Evolutionary conservation across 345 rosid species (phyloP), one percentile per base, ranked within the genome.

Genomic region (Eucalyptus sp.): DNA sequence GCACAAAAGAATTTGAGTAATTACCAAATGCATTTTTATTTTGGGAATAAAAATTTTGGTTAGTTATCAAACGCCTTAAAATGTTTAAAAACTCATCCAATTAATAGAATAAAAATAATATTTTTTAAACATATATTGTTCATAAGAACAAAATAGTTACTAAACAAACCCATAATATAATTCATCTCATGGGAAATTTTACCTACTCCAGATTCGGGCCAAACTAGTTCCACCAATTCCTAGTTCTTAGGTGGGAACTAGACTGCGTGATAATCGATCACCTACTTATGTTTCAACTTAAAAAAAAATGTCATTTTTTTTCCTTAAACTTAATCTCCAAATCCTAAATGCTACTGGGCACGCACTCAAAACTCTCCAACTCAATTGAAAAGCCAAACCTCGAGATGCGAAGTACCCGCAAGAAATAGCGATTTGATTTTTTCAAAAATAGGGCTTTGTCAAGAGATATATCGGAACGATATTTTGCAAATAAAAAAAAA

Each of bases 131-230:
- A 52, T 18, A 18, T 7, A 52, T 52, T 52, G 2, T 52, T 52
- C 10, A 0, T 3, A 0, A 52, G 0, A 18, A 18, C 0, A 1
- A 0, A 52, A 52, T 52, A 52, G 1, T 52, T 7, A 52, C 10
- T 1, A 52, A 52, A 7, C 1, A 2, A 0, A 52, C 10, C 0
- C 22, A 3, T 46, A 27, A 5, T 60, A 0, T 27, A 60, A 58
- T 58, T 25, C 3, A 58, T 58, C 64, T 58, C 27, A 20, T 7
- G 2, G 1, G 60, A 54, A 20, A 54, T 54, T 20, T 54, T 54
- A 54, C 60, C 25, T 22, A 54, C 10, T 18, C 0, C 4, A 6
- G 13, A 24, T 10, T 10, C 1, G 3, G 3, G 29, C 51, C 29
- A 56, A 56, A 56, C 13, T 24, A 22, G 5, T 56, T 56, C 29